Evolutionary conservation across 257 asterid genomes (phyloP), one percentile per base, ranked within the genome.

Genomic region (Solanum clarkiae): DNA sequence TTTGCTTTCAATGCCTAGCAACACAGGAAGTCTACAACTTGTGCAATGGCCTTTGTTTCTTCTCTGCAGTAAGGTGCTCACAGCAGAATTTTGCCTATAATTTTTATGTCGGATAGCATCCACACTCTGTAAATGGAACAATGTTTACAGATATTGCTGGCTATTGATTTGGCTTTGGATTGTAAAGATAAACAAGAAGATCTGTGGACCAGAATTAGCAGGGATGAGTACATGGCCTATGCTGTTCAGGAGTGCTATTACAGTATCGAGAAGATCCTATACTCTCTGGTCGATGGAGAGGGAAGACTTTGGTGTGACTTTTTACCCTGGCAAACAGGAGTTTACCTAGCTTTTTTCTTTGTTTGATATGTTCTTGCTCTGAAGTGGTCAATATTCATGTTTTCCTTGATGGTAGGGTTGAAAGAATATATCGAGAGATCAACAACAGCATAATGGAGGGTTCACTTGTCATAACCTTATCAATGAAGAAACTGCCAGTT

Each of bases 11-110:
- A 95, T 97, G 99, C 99, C 99, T 24, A 94, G 98, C 93, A 97
- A 97, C 89, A 88, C 86, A 63, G 99, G 99, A 89, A 97, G 95
- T 90, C 87, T 97, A 86, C 88, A 85, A 88, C 91, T 97, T 88
- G 99, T 97, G 53, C 99, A 97, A 84, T 97, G 99, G 99, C 99
- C 99, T 36, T 95, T 97, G 84, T 97, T 97, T 87, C 98, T 97
- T 88, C 93, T 97, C 69, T 94, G 99, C 71, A 95, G 99, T 87
- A 97, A 97, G 98, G 99, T 96, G 85, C 71, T 84, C 85, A 87
- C 68, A 70, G 74, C 75, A 84, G 36, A 63, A 87, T 79, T 1
- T 49, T 53, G 29, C 80, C 71, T 57, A 22, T 86, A 81, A 63
- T 59, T 81, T 86, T 69, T 79, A 51, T 53, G 45, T 53, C 40